Conservation (phyloP, 495 filamentous ascomycete genomes). For the Geopyxis carbonaria region DNA sequence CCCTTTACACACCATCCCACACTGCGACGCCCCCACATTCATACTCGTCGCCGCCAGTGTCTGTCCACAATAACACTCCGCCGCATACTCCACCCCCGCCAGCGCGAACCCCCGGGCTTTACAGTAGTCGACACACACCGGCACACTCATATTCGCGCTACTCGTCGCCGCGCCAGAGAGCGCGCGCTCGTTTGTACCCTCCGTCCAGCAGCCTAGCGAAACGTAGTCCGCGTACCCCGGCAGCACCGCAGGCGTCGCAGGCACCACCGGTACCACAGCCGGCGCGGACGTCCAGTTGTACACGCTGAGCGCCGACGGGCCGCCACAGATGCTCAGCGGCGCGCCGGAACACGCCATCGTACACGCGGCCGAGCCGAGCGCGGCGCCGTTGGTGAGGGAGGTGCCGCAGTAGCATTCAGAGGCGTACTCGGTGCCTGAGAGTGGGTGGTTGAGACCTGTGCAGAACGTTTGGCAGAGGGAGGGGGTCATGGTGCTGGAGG, state of each 20-base stretch:
- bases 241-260: neutral
- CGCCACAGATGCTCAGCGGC: slow-evolving; percentile 39
- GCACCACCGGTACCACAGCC: neutral
- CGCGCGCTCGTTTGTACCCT: slow-evolving; percentile 41
- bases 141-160: slow-evolving; percentile 10
- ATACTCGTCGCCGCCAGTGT: slow-evolving; percentile 8
- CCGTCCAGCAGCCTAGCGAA: slow-evolving; percentile 47
- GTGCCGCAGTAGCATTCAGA: slow-evolving; percentile 56
- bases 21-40: slow-evolving; percentile 6
- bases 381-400: slow-evolving; percentile 17
- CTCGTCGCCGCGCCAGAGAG: slow-evolving; percentile 3
- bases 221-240: slow-evolving; percentile 26
- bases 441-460: slow-evolving; percentile 29
- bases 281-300: slow-evolving; percentile 26
- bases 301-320: slow-evolving; percentile 35
- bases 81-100: slow-evolving; percentile 13
- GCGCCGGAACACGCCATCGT: slow-evolving; percentile 41
- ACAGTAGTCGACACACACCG: slow-evolving; percentile 9
- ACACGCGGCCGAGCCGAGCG: slow-evolving; percentile 28
- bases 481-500: slow-evolving; percentile 12
- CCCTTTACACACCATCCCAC: slow-evolving; percentile 13
- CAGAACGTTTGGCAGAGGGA: slow-evolving; percentile 37
- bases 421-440: slow-evolving; percentile 52
- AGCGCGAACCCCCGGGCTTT: neutral
- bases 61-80: slow-evolving; percentile 27